These are phyloP conservation scores for Rhodotorula mucilaginosa DNA, from an alignment of 1,284 basidiomycete genomes.

Conservation along the genomic window DNA sequence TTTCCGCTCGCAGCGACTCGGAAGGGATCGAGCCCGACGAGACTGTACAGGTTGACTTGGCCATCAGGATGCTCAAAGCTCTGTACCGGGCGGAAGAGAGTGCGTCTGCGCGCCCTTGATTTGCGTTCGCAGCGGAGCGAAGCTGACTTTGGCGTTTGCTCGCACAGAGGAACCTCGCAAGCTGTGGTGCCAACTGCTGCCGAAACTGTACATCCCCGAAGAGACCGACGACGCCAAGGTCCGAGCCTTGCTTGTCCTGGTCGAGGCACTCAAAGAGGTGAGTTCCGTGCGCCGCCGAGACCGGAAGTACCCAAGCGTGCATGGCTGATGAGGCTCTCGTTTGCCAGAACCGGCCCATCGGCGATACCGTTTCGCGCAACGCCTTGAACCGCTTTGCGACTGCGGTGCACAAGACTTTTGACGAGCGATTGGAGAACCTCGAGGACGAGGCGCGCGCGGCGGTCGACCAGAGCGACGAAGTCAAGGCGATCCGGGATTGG, in stretches of 20 bases:
- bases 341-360: conserved; percentile 66
- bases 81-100: conserved; percentile 56
- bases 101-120: conserved; percentile 11
- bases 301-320: no score
- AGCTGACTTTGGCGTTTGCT: conserved; percentile 32
- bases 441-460: conserved; percentile 24
- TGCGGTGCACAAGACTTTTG: conserved; percentile 28
- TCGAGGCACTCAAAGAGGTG: conserved; percentile 38
- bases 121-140: conserved; percentile 43
- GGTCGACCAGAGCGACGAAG: conserved; percentile 10
- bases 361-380: conserved; percentile 68
- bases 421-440: conserved; percentile 19
- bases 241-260: conserved; percentile 34
- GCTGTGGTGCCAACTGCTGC: conserved; percentile 71
- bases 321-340: no score
- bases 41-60: conserved; percentile 73
- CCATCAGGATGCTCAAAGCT: conserved; percentile 66
- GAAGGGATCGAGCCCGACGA: conserved; percentile 48
- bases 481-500: conserved; percentile 17
- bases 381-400: conserved; percentile 54
- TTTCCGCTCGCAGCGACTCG: conserved; percentile 44
- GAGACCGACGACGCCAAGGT: conserved; percentile 56
- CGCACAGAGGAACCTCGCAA: conserved; percentile 72
- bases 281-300: not conserved
- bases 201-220: conserved; percentile 72